Conservation (phyloP, 1,284 basidiomycete genomes). For the Tilletia walkeri region DNA sequence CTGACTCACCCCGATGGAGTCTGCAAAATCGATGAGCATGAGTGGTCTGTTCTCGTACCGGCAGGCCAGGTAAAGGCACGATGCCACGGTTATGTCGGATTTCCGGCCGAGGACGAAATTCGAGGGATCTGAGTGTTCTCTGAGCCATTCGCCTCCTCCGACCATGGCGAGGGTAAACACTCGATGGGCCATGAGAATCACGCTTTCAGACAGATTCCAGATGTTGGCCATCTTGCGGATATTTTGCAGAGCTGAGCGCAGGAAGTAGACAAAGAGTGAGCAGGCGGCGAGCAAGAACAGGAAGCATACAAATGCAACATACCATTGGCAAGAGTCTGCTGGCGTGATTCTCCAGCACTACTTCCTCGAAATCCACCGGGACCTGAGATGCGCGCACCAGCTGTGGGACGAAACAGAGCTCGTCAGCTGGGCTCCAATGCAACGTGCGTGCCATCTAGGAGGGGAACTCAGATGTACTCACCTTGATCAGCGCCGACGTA, state of each 20-base stretch:
- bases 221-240: conserved; percentile 61
- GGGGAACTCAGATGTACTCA: conserved; percentile 59
- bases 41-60: conserved; percentile 82
- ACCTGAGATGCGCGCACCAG: conserved; percentile 43
- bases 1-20: conserved; percentile 38
- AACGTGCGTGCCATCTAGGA: no score
- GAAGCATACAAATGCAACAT: conserved; percentile 36
- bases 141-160: conserved; percentile 27
- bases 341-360: conserved; percentile 60
- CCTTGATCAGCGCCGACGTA: conserved; percentile 90
- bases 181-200: conserved; percentile 69
- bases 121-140: conserved; percentile 41
- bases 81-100: conserved; percentile 87
- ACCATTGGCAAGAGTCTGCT: conserved; percentile 87
- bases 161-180: conserved; percentile 85
- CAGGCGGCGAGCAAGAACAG: neutral
- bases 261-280: conserved; percentile 12
- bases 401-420: conserved; percentile 7
- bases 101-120: conserved; percentile 67
- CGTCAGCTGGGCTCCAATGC: no score
- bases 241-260: conserved; percentile 68
- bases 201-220: conserved; percentile 7
- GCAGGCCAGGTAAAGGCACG: conserved; percentile 92
- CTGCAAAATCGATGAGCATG: conserved; percentile 95
- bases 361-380: conserved; percentile 50